Conservation (phyloP, 805 yeast species). For the Cyberlindnera misumaiensis region DNA sequence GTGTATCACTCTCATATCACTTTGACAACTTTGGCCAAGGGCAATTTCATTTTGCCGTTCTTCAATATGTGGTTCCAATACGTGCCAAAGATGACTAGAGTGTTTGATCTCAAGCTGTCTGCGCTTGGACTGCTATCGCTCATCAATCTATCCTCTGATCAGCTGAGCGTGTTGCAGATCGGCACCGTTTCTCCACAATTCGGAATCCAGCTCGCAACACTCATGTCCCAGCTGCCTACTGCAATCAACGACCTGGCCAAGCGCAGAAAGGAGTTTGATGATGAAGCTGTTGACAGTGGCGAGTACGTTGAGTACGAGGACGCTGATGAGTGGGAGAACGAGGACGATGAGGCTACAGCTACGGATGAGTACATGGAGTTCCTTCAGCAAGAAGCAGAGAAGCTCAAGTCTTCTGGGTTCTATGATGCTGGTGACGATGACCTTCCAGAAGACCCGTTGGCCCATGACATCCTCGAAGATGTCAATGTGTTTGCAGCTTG, state of each 20-base stretch:
- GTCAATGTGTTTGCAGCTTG: conserved; percentile 67
- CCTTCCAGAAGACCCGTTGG: conserved; percentile 73
- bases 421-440: conserved; percentile 53
- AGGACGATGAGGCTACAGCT: conserved; percentile 22
- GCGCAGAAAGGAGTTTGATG: conserved; percentile 40
- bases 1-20: conserved; percentile 53
- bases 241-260: conserved; percentile 65
- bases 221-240: conserved; percentile 57
- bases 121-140: conserved; percentile 59
- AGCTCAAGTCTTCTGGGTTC: conserved; percentile 28
- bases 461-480: conserved; percentile 72
- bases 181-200: conserved; percentile 37
- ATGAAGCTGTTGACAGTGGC: conserved; percentile 20
- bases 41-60: conserved; percentile 39
- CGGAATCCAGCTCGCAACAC: conserved; percentile 42
- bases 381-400: conserved; percentile 37
- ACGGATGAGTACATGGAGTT: conserved; percentile 43
- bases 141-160: conserved; percentile 23
- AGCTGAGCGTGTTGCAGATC: conserved; percentile 28
- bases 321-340: conserved; percentile 29
- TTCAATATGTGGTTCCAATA: conserved; percentile 58
- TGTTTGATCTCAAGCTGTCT: conserved; percentile 75
- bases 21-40: conserved; percentile 41
- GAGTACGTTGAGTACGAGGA: conserved; percentile 21
- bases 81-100: conserved; percentile 53